These are phyloP conservation scores for Spizellomyces punctatus DNA, from an alignment of 192 early-diverging fungal species.

Conservation along the genomic window DNA sequence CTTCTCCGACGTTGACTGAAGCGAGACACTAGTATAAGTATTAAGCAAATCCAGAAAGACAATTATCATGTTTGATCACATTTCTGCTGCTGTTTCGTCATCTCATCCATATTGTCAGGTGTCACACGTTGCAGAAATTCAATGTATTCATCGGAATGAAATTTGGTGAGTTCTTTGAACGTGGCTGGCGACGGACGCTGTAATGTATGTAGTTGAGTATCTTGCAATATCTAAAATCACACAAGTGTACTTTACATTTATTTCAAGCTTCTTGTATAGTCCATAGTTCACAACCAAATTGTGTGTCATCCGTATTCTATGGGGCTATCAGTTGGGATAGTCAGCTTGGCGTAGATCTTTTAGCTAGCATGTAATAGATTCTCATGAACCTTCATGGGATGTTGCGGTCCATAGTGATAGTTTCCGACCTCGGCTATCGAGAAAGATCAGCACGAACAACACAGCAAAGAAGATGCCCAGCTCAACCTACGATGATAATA, in stretches of 20 bases:
- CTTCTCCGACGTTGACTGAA: slow-evolving; percentile 90
- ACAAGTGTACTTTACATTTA: slow-evolving; percentile 27
- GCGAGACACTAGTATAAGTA: not conserved
- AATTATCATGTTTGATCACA: slow-evolving; percentile 44
- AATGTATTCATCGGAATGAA: slow-evolving; percentile 95
- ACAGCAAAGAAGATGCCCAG: not conserved
- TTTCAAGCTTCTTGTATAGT: slow-evolving; percentile 86
- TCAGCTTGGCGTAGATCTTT: too few relatives aligned
- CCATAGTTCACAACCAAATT: slow-evolving; percentile 92
- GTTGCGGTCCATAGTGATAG: slow-evolving; percentile 56
- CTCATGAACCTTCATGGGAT: slow-evolving; percentile 57
- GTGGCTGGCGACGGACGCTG: slow-evolving; percentile 85
- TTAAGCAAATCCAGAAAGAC: not conserved
- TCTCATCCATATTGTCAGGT: slow-evolving; percentile 53
- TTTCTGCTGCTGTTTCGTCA: slow-evolving; percentile 49
- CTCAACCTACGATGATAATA: slow-evolving; percentile 48
- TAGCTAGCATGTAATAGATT: not conserved
- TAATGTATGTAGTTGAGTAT: not conserved
- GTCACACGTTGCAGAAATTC: slow-evolving; percentile 84
- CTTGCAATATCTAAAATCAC: not conserved
- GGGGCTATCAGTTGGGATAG: slow-evolving; percentile 67
- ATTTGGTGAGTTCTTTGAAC: slow-evolving; percentile 86
- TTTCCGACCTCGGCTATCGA: slow-evolving; percentile 53
- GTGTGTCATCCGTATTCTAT: slow-evolving; percentile 91
- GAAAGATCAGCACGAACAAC: not conserved